Percentiles rank a stretch among this genome's conserved stretches.
Conservation (phyloP, 352 stramenopile genomes). For the Globisporangium takayamanum region DNA sequence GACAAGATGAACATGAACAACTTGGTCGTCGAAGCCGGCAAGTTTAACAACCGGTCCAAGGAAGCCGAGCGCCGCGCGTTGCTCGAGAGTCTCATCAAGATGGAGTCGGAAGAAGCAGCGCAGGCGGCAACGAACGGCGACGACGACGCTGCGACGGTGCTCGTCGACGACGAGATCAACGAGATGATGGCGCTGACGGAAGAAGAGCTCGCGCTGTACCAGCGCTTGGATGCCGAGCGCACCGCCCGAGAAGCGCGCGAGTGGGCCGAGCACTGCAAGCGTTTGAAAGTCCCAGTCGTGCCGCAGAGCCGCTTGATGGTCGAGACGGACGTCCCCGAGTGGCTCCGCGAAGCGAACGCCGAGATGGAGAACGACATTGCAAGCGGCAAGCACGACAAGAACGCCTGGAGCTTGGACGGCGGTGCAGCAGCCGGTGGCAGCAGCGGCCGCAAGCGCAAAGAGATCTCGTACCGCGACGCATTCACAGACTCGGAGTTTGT, state of each 20-base stretch:
- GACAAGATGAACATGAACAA: constrained; percentile 93
- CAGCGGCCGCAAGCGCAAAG: constrained; percentile 67
- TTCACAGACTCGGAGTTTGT: constrained; percentile 85
- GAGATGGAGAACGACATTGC: constrained; percentile 52
- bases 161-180: constrained; percentile 85
- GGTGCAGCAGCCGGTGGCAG: constrained; percentile 23
- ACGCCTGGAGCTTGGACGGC: constrained; percentile 59
- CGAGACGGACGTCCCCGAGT: constrained; percentile 63
- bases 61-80: constrained; percentile 79
- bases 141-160: constrained; percentile 54
- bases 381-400: constrained; percentile 46
- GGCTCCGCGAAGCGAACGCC: constrained; percentile 66
- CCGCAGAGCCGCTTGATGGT: constrained; percentile 60
- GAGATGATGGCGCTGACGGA: constrained; percentile 88
- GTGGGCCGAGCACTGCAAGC: constrained; percentile 66
- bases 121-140: constrained; percentile 51
- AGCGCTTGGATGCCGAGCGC: constrained; percentile 62
- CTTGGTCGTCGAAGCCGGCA: constrained; percentile 82
- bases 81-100: constrained; percentile 85
- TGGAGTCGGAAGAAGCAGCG: constrained; percentile 79
- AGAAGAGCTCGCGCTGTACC: constrained; percentile 75
- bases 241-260: constrained; percentile 52
- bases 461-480: constrained; percentile 83
- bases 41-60: constrained; percentile 87
- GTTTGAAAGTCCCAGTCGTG: constrained; percentile 31